phyloP scores from a whole-genome alignment of 139 green algal species.

The Haematococcus lacustris region DNA sequence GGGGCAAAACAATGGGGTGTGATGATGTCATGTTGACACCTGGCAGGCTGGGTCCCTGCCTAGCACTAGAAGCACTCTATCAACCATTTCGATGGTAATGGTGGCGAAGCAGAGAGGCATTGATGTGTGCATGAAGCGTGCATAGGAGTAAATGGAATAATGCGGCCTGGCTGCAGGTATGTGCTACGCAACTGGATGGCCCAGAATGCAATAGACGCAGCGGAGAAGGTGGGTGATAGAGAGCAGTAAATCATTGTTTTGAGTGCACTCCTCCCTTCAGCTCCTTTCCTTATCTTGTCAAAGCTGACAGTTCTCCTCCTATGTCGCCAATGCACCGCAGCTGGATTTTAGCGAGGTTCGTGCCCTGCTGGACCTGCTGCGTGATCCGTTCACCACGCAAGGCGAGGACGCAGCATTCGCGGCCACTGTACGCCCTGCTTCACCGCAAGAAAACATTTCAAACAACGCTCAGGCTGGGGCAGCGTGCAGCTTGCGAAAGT shows the following conservation, averaged over 20 bases:
- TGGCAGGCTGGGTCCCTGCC: no score
- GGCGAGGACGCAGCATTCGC: conserved; percentile 4
- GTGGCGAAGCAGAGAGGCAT: no score
- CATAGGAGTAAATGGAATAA: background rate
- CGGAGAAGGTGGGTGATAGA: conserved; percentile 37
- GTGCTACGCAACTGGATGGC: conserved; percentile 56
- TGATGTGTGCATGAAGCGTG: no score
- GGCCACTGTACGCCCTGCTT: background rate
- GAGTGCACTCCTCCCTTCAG: background rate
- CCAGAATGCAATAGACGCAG: conserved; percentile 41
- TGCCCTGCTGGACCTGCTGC: conserved; percentile 30
- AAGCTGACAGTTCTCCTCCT: background rate
- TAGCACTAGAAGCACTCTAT: no score
- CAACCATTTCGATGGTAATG: no score
- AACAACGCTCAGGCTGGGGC: background rate
- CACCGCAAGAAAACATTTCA: background rate
- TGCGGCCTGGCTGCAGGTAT: conserved; percentile 17
- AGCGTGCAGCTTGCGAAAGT: background rate
- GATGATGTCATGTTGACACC: no score
- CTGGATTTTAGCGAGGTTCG: no score
- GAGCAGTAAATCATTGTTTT: conserved; percentile 15
- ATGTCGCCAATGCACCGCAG: no score
- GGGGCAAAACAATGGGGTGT: no score
- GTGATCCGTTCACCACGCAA: conserved; percentile 33
- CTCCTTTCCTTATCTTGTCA: background rate